Percentiles rank a stretch among this genome's conserved stretches.
Conservation (phyloP, 169 alveolate genomes). For the Blepharisma undulans region DNA sequence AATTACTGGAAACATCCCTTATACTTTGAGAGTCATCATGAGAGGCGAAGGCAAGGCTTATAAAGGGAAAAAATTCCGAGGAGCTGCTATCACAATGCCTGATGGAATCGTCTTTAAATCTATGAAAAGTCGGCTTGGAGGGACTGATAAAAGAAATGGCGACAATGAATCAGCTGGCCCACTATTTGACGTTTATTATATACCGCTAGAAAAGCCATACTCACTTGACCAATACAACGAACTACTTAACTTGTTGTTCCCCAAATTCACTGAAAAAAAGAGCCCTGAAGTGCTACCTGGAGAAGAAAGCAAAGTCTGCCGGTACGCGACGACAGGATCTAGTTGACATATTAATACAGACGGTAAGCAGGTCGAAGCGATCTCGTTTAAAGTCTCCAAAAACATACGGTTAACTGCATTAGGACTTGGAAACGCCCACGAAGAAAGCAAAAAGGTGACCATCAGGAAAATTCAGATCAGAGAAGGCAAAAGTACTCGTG, state of each 20-base stretch:
- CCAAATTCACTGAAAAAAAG: background rate
- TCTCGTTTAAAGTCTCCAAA: slow-evolving; percentile 10
- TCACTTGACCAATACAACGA: slow-evolving; percentile 17
- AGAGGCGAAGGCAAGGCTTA: slow-evolving; percentile 36
- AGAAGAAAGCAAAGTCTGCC: slow-evolving; percentile 14
- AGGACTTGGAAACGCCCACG: slow-evolving; percentile 41
- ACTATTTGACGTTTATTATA: slow-evolving; percentile 29
- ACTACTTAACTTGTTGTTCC: background rate
- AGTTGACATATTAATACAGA: slow-evolving; percentile 40
- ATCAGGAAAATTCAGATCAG: slow-evolving; percentile 23
- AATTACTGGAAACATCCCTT: background rate
- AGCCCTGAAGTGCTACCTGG: background rate
- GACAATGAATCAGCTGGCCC: slow-evolving; percentile 42
- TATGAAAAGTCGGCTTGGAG: background rate
- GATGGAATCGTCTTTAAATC: slow-evolving; percentile 14
- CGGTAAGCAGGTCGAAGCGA: slow-evolving; percentile 42
- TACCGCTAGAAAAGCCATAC: background rate
- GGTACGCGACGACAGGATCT: slow-evolving; percentile 23
- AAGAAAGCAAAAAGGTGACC: slow-evolving; percentile 13
- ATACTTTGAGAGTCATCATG: slow-evolving; percentile 20
- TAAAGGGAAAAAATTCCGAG: slow-evolving; percentile 36
- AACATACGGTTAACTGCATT: background rate
- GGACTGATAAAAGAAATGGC: slow-evolving; percentile 34
- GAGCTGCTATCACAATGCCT: background rate
- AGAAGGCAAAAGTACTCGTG: slow-evolving; percentile 38